phyloP scores from a whole-genome alignment of 1,284 basidiomycete species.

The Ustilago vetiveriae region DNA sequence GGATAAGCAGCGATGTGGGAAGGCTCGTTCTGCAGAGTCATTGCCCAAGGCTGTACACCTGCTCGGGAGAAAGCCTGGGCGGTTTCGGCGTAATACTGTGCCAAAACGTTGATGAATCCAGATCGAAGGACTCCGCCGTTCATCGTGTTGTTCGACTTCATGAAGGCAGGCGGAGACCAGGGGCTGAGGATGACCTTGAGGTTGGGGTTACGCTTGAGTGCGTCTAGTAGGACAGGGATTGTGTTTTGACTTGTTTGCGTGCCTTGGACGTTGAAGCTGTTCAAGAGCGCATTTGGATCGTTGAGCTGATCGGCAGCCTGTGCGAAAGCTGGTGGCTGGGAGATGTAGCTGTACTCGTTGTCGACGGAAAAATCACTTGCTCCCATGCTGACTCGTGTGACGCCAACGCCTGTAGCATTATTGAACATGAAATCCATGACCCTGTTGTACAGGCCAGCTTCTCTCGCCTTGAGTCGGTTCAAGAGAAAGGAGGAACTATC shows the following conservation, averaged over 20 bases:
- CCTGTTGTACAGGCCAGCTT: constrained; percentile 31
- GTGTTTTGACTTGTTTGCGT: constrained; percentile 34
- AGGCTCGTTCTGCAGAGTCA: constrained; percentile 60
- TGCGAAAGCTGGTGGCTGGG: constrained; percentile 11
- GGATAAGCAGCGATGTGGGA: constrained; percentile 39
- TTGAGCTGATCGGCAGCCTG: constrained; percentile 16
- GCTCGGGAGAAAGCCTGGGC: constrained; percentile 24
- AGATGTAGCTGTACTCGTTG: constrained; percentile 31
- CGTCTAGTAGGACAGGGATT: constrained; percentile 51
- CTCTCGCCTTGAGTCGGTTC: constrained; percentile 24
- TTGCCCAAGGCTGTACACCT: constrained; percentile 45
- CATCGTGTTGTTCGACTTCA: constrained; percentile 51
- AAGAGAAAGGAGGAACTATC: constrained; percentile 49
- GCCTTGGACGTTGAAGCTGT: constrained; percentile 23
- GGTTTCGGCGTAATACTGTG: constrained; percentile 46
- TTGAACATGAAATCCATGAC: constrained; percentile 53
- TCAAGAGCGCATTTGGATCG: constrained; percentile 22
- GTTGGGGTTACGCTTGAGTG: constrained; percentile 30
- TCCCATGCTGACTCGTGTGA: constrained; percentile 48
- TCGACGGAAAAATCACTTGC: constrained; percentile 46
- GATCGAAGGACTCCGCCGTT: constrained; percentile 41
- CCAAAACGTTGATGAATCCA: constrained; percentile 29
- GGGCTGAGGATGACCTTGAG: constrained; percentile 51
- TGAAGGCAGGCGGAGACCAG: constrained; percentile 55
- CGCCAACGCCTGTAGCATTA: constrained; percentile 43